Evolutionary conservation across 2,329 filamentous ascomycete species (phyloP).

Genomic region (Cladosporium sp.): DNA sequence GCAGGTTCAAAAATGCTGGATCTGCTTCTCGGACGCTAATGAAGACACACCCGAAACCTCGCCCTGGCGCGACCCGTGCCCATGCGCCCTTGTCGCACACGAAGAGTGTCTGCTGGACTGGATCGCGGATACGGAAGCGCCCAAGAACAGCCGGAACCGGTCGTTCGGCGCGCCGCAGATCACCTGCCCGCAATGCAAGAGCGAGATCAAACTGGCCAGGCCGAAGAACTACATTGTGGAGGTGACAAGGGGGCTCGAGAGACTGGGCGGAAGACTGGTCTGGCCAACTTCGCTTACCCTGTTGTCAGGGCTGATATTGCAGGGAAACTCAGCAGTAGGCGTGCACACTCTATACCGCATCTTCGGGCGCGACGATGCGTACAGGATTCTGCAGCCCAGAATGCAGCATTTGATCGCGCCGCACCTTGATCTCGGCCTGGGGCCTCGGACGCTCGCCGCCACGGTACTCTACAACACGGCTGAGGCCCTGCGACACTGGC

Average conservation of each 20-base stretch:
- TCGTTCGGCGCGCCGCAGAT: slow-evolving; percentile 54
- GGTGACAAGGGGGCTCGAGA: slow-evolving; percentile 54
- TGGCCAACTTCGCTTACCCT: slow-evolving; percentile 57
- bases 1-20: slow-evolving; percentile 56
- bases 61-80: slow-evolving; percentile 82
- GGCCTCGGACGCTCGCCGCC: slow-evolving; percentile 26
- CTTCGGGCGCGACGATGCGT: slow-evolving; percentile 58
- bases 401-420: slow-evolving; percentile 17
- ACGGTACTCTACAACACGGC: slow-evolving; percentile 20
- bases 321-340: slow-evolving; percentile 41
- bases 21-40: slow-evolving; percentile 60
- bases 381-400: slow-evolving; percentile 45
- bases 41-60: slow-evolving; percentile 56
- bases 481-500: slow-evolving; percentile 37
- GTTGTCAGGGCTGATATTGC: slow-evolving; percentile 27
- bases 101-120: slow-evolving; percentile 85
- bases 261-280: slow-evolving; percentile 52
- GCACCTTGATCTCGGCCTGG: slow-evolving; percentile 16
- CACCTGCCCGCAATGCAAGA: slow-evolving; percentile 84
- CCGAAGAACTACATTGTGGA: slow-evolving; percentile 68
- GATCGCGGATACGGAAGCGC: slow-evolving; percentile 81
- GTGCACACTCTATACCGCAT: slow-evolving; percentile 58
- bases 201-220: slow-evolving; percentile 67
- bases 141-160: slow-evolving; percentile 44
- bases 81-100: slow-evolving; percentile 84